These are phyloP conservation scores for Ophiostoma pallidulum DNA, from an alignment of 2,329 filamentous ascomycete species.

Conservation along the genomic window DNA sequence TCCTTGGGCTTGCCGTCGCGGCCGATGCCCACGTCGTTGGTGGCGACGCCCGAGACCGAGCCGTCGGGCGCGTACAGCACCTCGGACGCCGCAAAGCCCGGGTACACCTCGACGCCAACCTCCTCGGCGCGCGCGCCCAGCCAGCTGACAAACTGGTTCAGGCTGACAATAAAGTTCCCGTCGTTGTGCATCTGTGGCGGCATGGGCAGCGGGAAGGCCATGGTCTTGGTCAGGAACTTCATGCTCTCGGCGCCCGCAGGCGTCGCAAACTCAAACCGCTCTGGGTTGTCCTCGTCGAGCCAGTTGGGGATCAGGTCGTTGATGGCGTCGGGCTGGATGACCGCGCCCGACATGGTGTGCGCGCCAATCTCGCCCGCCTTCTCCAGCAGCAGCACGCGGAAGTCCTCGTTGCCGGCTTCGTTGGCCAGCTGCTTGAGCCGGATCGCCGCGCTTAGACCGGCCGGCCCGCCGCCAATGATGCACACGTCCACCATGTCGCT, in stretches of 20 bases:
- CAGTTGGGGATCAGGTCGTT: conserved; percentile 90
- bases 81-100: conserved; percentile 90
- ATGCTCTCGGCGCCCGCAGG: conserved; percentile 77
- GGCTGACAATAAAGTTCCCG: conserved; percentile 92
- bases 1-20: conserved; percentile 79
- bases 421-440: conserved; percentile 92
- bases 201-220: conserved; percentile 68
- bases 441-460: conserved; percentile 86
- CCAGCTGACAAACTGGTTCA: conserved; percentile 95
- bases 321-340: conserved; percentile 80
- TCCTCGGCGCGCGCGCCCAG: conserved; percentile 94
- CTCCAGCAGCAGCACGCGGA: conserved; percentile 83
- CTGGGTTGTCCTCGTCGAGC: conserved; percentile 80
- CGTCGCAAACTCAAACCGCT: conserved; percentile 78
- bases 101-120: conserved; percentile 88
- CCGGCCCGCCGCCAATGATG: conserved; percentile 92
- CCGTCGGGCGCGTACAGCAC: conserved; percentile 80
- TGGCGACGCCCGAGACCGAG: conserved; percentile 86
- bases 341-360: conserved; percentile 91
- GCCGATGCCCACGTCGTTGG: conserved; percentile 82
- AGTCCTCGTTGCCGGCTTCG: conserved; percentile 90
- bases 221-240: conserved; percentile 82
- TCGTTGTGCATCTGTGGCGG: conserved; percentile 98
- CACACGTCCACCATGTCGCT: conserved; percentile 92
- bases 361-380: conserved; percentile 93